A percentile compares a stretch with the other conserved stretches of the same genome.
Evolutionary conservation across 208 protist genomes (phyloP).

Genomic region (Trichomonas vaginalis): DNA sequence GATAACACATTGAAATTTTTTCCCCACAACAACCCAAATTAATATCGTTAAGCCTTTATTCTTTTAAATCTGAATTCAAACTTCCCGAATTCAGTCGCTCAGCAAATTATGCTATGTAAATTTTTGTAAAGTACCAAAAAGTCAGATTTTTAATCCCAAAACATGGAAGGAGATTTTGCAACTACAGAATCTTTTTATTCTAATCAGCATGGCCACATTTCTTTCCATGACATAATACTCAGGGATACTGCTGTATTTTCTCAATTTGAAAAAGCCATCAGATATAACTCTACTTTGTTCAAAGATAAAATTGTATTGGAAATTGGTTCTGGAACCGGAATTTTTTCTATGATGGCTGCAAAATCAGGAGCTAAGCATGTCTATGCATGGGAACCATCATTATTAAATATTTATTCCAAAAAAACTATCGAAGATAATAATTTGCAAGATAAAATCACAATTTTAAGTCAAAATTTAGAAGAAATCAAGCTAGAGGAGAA

Average conservation of each 20-base stretch:
- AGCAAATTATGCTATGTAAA: no score
- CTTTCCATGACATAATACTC: not conserved
- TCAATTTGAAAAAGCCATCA: not conserved
- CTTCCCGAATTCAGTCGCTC: no score
- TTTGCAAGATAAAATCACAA: not conserved
- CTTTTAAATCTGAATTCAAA: no score
- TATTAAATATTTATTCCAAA: not conserved
- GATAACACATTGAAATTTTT: no score
- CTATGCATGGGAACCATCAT: constrained; percentile 15
- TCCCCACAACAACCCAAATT: no score
- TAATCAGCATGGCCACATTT: not conserved
- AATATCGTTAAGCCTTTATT: no score
- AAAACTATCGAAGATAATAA: not conserved
- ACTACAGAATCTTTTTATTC: not conserved
- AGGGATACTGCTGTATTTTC: not conserved
- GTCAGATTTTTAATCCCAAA: no score
- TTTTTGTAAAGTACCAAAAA: no score
- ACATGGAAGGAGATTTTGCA: not conserved
- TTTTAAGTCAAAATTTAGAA: not conserved
- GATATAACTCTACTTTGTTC: not conserved
- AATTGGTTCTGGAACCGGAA: not conserved
- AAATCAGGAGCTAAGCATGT: not conserved
- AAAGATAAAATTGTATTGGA: constrained; percentile 1
- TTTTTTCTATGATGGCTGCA: not conserved
- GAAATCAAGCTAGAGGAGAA: not conserved